Base-by-base conservation (phyloP, 2,329 filamentous ascomycete genomes). In the Chrysoporthe cubensis region DNA sequence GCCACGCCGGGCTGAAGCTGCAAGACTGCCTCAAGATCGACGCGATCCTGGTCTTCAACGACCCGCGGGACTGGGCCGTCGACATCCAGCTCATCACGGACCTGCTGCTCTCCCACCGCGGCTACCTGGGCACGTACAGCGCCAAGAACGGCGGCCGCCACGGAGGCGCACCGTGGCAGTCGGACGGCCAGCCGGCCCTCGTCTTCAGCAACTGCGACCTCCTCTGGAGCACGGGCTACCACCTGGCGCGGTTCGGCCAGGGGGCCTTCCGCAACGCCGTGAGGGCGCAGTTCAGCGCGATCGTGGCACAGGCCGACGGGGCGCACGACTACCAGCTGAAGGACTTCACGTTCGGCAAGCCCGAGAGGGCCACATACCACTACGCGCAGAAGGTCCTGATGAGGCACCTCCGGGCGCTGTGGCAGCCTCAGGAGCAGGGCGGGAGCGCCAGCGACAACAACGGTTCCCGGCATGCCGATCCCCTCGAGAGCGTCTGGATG, bases 31-130 rank as follows among this genome's bases (percentile, higher is more conserved):
- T 95, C 60, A 94, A 93, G 73, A 91, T 99, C 72, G 93, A 97
- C 75, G 94, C 94, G 40, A 88, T 98, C 40, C 91, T 98, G 74
- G 91, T 97, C 7, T 97, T 95, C 85, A 97, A 97, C 77, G 96
- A 98, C 78, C 94, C 96, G 3, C 88, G 96, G 66, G 96, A 99
- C 81, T 99, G 96, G 96, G 94, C 92, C 0, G 85, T 97, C 11
- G 95, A 98, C 78, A 88, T 89, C 2, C 92, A 97, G 76, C 82
- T 98, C 73, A 91, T 98, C 67, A 76, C 91, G 65, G 96, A 99
- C 78, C 81, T 97, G 13, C 82, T 98, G 7, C 84, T 97, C 52
- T 97, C 94, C 0, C 83, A 87, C 21, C 74, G 85, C n/a, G 96
- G 96, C 21, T 87, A 92, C 66, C 77, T 97, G 4, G 96, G 95